Evolutionary conservation across 169 alveolate species (phyloP).

Genomic region (Eimeria falciformis): DNA sequence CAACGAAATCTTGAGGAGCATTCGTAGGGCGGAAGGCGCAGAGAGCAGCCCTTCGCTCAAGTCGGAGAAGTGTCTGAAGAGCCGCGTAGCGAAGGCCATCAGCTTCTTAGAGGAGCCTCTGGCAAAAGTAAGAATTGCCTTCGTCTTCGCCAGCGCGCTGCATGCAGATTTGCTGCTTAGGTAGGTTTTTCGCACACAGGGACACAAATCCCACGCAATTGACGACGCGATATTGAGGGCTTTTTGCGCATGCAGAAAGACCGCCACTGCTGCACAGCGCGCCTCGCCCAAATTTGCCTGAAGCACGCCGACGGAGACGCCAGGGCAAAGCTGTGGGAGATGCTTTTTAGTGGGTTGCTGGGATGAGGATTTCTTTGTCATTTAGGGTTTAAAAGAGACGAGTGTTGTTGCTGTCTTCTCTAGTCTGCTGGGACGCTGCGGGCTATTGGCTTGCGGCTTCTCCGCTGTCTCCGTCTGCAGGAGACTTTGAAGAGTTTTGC

Average conservation of each 20-base stretch:
- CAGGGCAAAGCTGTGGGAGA: slow-evolving; percentile 36
- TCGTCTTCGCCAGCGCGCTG: too few relatives aligned
- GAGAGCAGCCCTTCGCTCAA: not conserved
- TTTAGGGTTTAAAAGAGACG: not conserved
- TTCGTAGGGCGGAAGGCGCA: not conserved
- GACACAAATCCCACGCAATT: too few relatives aligned
- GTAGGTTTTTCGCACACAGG: too few relatives aligned
- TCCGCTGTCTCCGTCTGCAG: not conserved
- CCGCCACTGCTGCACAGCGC: slow-evolving; percentile 63
- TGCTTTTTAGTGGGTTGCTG: slow-evolving; percentile 6
- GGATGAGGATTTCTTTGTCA: not conserved
- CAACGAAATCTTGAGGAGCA: slow-evolving; percentile 1
- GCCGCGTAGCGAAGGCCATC: not conserved
- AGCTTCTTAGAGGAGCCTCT: not conserved
- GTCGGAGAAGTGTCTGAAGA: not conserved
- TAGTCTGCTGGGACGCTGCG: too few relatives aligned
- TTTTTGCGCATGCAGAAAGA: slow-evolving; percentile 31
- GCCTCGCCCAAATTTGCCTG: slow-evolving; percentile 36
- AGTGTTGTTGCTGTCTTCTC: not conserved
- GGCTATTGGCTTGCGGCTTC: too few relatives aligned
- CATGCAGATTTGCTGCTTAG: too few relatives aligned
- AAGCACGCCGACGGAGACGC: slow-evolving; percentile 20
- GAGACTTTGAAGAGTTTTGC: slow-evolving; percentile 47
- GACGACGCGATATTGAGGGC: not conserved
- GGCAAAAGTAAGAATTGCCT: not conserved